Percentiles rank a stretch among this genome's conserved stretches.
Evolutionary conservation across 306 rosid genomes (phyloP).

Genomic region (Vicia villosa): DNA sequence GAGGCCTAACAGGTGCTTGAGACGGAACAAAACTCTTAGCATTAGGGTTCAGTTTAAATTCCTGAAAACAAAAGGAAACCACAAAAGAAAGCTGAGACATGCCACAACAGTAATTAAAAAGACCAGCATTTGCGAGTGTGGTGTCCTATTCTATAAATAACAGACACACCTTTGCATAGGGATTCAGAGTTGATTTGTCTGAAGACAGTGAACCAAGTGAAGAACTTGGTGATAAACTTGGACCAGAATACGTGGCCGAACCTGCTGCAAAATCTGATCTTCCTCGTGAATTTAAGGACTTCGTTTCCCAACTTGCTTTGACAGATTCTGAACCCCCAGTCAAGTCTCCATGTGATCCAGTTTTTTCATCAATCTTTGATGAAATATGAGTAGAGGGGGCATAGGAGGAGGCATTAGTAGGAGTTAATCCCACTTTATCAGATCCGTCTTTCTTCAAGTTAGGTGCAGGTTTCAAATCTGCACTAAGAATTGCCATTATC

Average conservation of each 20-base stretch:
- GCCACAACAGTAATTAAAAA: conserved; percentile 7
- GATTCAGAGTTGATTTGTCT: conserved; percentile 77
- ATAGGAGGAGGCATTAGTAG: conserved; percentile 38
- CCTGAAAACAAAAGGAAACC: conserved; percentile 48
- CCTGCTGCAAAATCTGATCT: conserved; percentile 56
- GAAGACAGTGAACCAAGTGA: conserved; percentile 82
- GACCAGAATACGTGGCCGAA: conserved; percentile 53
- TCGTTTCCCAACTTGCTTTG: conserved; percentile 54
- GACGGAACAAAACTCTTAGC: conserved; percentile 91
- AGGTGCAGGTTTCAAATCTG: conserved; percentile 53
- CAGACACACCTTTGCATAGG: conserved; percentile 79
- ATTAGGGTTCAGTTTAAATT: conserved; percentile 89
- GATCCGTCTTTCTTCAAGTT: conserved; percentile 54
- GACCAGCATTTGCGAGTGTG: neutral
- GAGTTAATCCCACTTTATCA: conserved; percentile 49
- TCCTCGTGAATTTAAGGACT: conserved; percentile 52
- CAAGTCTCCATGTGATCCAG: conserved; percentile 45
- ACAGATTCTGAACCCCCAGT: conserved; percentile 44
- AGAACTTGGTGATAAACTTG: conserved; percentile 85
- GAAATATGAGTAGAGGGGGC: conserved; percentile 49
- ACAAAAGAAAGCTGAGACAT: conserved; percentile 9
- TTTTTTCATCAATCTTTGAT: conserved; percentile 52
- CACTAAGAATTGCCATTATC: conserved; percentile 32
- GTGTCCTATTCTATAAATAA: conserved; percentile 19
- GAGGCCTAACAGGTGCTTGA: conserved; percentile 74